phyloP scores from a whole-genome alignment of 2,329 filamentous ascomycete genomes.

The Ophiostoma sp. region DNA sequence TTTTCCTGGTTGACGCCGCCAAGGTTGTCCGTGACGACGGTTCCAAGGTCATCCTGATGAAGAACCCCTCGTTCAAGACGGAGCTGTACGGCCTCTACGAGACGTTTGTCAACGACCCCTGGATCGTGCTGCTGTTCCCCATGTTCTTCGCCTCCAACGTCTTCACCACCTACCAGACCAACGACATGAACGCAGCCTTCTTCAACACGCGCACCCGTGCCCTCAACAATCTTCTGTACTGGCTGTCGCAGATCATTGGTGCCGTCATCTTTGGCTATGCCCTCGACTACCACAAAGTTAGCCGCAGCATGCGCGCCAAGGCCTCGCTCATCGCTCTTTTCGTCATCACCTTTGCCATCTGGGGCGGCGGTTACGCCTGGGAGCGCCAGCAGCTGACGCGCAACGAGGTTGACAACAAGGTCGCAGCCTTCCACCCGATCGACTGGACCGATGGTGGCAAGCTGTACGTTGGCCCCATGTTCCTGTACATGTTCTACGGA shows the following conservation, averaged over 20 bases:
- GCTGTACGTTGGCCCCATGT: conserved; percentile 69
- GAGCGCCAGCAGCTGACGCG: conserved; percentile 57
- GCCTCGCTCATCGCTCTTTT: conserved; percentile 57
- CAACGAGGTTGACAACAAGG: conserved; percentile 29
- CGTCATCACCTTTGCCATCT: conserved; percentile 66
- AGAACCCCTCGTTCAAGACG: conserved; percentile 79
- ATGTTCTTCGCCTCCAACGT: conserved; percentile 77
- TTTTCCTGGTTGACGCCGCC: conserved; percentile 64
- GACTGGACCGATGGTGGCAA: conserved; percentile 62
- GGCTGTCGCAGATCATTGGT: conserved; percentile 70
- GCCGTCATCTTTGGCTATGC: conserved; percentile 66
- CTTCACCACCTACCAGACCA: conserved; percentile 76
- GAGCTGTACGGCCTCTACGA: conserved; percentile 72
- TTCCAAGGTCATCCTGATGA: conserved; percentile 77
- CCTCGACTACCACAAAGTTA: conserved; percentile 56
- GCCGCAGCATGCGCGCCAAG: conserved; percentile 64
- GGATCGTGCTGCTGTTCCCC: conserved; percentile 70
- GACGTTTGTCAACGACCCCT: conserved; percentile 64
- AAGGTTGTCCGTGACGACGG: conserved; percentile 71
- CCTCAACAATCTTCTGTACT: conserved; percentile 75
- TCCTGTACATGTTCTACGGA: conserved; percentile 85
- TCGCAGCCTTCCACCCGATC: conserved; percentile 29
- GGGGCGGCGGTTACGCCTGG: conserved; percentile 78
- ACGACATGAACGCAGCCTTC: conserved; percentile 60
- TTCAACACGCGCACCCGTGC: conserved; percentile 69